Evolutionary conservation across 2,329 filamentous ascomycete species (phyloP).

Genomic region (Diaporthe aspalathi): DNA sequence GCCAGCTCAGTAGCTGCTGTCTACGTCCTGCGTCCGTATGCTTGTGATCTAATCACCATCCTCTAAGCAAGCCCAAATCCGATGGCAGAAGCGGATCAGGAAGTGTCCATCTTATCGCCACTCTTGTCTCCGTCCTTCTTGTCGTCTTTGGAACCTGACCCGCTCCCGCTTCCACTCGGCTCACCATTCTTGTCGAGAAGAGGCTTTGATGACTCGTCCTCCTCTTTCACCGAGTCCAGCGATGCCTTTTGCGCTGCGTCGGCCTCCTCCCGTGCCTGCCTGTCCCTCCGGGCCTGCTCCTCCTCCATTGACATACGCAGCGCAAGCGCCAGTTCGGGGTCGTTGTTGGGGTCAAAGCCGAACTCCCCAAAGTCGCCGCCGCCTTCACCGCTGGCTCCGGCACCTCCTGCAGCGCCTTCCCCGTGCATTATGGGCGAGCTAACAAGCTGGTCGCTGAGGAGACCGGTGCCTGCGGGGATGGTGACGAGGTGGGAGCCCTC

Average conservation of each 20-base stretch:
- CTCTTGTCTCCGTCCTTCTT: slow-evolving; percentile 58
- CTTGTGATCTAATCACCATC: not conserved
- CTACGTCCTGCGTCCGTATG: not conserved
- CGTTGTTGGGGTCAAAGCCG: slow-evolving; percentile 89
- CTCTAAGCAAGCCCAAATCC: slow-evolving; percentile 2
- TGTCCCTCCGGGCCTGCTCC: slow-evolving; percentile 84
- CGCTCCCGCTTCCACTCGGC: slow-evolving; percentile 68
- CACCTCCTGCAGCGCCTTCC: slow-evolving; percentile 75
- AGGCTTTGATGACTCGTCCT: slow-evolving; percentile 73
- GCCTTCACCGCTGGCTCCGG: slow-evolving; percentile 65
- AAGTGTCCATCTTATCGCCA: slow-evolving; percentile 90
- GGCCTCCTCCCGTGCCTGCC: slow-evolving; percentile 75
- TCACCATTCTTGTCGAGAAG: slow-evolving; percentile 73
- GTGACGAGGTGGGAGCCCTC: slow-evolving; percentile 93
- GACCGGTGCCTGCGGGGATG: slow-evolving; percentile 88
- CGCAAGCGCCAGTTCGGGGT: slow-evolving; percentile 93
- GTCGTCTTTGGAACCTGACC: slow-evolving; percentile 56
- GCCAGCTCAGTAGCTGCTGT: slow-evolving; percentile 17
- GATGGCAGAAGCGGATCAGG: slow-evolving; percentile 58
- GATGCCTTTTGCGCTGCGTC: slow-evolving; percentile 79
- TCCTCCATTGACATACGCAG: slow-evolving; percentile 98
- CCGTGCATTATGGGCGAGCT: slow-evolving; percentile 90
- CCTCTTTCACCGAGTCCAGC: slow-evolving; percentile 85
- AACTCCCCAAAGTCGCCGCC: slow-evolving; percentile 80
- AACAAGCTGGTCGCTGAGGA: slow-evolving; percentile 92